Conservation (phyloP, 192 early-diverging fungal genomes). For the Funneliformis geosporum region DNA sequence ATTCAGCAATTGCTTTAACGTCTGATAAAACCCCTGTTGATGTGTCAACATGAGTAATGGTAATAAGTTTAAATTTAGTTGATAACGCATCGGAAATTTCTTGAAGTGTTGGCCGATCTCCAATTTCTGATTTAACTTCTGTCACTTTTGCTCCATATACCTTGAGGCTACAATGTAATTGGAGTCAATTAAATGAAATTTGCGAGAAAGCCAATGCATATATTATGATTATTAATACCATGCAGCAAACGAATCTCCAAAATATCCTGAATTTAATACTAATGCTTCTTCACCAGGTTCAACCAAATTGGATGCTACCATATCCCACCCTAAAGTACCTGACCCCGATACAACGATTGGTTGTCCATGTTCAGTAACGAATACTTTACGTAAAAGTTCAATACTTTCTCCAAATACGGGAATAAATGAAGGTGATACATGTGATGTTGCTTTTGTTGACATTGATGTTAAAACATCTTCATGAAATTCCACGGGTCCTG, state of each 20-base stretch:
- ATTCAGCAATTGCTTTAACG: conserved; percentile 70
- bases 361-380: conserved; percentile 78
- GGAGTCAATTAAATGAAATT: background rate
- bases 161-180: conserved; percentile 55
- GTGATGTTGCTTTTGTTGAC: conserved; percentile 87
- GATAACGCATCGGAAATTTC: conserved; percentile 67
- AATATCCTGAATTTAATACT: conserved; percentile 91
- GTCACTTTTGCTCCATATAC: conserved; percentile 90
- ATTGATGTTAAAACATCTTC: conserved; percentile 80
- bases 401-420: conserved; percentile 85
- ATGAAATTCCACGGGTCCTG: conserved; percentile 95
- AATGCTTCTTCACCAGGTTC: conserved; percentile 88
- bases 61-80: conserved; percentile 80
- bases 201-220: background rate
- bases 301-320: conserved; percentile 87
- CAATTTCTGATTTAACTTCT: conserved; percentile 69
- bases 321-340: conserved; percentile 98
- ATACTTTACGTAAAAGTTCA: conserved; percentile 79
- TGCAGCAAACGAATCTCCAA: conserved; percentile 93
- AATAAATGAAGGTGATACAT: conserved; percentile 89
- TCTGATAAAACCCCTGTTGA: conserved; percentile 91
- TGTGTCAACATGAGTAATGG: conserved; percentile 95
- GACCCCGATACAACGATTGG: conserved; percentile 95
- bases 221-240: conserved; percentile 57
- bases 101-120: conserved; percentile 66